phyloP scores from a whole-genome alignment of 768 basidiomycete genomes.

The Ramaria sp. region DNA sequence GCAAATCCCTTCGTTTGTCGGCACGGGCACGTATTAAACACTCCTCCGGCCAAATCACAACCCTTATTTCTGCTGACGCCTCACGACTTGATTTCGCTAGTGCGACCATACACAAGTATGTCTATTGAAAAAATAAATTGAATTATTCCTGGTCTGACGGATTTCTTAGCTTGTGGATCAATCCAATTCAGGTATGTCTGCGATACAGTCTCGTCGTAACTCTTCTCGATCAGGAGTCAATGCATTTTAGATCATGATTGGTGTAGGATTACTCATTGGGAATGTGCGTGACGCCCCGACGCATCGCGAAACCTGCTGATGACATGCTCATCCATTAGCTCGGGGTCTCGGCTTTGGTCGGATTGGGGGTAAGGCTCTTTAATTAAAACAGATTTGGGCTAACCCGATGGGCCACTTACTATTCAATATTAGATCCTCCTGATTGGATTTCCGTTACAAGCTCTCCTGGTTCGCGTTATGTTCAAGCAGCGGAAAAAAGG shows the following conservation, averaged over 20 bases:
- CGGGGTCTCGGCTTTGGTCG: constrained; percentile 62
- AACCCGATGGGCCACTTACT: neutral
- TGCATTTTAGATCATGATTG: constrained; percentile 35
- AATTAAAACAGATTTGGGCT: neutral
- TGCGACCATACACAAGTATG: constrained; percentile 25
- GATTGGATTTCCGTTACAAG: constrained; percentile 49
- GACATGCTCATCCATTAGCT: constrained; percentile 26
- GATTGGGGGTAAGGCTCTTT: constrained; percentile 33
- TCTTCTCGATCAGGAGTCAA: neutral
- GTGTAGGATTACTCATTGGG: constrained; percentile 49
- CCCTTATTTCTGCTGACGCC: constrained; percentile 57
- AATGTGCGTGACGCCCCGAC: constrained; percentile 30
- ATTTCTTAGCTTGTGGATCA: constrained; percentile 38
- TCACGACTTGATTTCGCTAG: constrained; percentile 41
- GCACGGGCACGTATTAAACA: constrained; percentile 47
- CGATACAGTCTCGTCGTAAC: neutral
- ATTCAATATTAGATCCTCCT: constrained; percentile 35
- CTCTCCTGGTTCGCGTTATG: constrained; percentile 40
- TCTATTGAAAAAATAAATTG: neutral
- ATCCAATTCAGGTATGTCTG: constrained; percentile 41
- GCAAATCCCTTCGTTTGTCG: constrained; percentile 60
- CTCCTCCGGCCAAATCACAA: constrained; percentile 56
- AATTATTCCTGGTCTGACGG: too few species aligned
- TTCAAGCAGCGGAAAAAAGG: constrained; percentile 43
- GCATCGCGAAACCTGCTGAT: neutral